A percentile compares a stretch with the other conserved stretches of the same genome.
These are phyloP conservation scores for Pleurotus ostreatus DNA, from an alignment of 768 basidiomycete species.

Conservation along the genomic window DNA sequence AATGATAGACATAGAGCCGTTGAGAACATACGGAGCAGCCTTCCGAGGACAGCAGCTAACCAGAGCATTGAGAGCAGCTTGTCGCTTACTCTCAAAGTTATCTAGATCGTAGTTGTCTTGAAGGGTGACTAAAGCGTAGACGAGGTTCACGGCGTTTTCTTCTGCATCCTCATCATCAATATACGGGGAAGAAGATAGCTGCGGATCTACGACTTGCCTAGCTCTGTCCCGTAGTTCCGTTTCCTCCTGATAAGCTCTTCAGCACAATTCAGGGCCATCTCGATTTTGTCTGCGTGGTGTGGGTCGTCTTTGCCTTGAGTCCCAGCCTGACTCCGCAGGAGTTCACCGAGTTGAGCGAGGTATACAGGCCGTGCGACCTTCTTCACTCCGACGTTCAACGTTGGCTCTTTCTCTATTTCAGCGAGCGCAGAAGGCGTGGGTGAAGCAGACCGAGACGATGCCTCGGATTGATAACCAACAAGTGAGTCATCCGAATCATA, in stretches of 20 bases:
- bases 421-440: slow-evolving; percentile 79
- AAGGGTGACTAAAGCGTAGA: slow-evolving; percentile 65
- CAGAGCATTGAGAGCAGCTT: slow-evolving; percentile 74
- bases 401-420: slow-evolving; percentile 84
- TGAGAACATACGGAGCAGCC: slow-evolving; percentile 67
- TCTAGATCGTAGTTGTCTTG: slow-evolving; percentile 85
- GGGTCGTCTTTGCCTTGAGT: slow-evolving; percentile 49
- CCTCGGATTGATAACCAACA: slow-evolving; percentile 68
- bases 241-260: slow-evolving; percentile 86
- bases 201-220: slow-evolving; percentile 51
- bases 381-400: slow-evolving; percentile 63
- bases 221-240: slow-evolving; percentile 78
- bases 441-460: slow-evolving; percentile 68
- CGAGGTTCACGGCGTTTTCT: slow-evolving; percentile 86
- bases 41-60: slow-evolving; percentile 75
- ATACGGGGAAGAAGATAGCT: background rate
- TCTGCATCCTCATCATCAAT: slow-evolving; percentile 37
- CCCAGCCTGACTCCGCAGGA: slow-evolving; percentile 63
- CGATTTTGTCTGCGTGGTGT: slow-evolving; percentile 70
- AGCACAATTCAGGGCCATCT: slow-evolving; percentile 75
- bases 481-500: slow-evolving; percentile 86
- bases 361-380: slow-evolving; percentile 85
- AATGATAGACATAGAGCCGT: background rate
- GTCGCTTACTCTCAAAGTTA: slow-evolving; percentile 71
- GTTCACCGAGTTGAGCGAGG: slow-evolving; percentile 74